These are phyloP conservation scores for Lavandula angustifolia DNA, from an alignment of 257 asterid genomes.

Conservation along the genomic window DNA sequence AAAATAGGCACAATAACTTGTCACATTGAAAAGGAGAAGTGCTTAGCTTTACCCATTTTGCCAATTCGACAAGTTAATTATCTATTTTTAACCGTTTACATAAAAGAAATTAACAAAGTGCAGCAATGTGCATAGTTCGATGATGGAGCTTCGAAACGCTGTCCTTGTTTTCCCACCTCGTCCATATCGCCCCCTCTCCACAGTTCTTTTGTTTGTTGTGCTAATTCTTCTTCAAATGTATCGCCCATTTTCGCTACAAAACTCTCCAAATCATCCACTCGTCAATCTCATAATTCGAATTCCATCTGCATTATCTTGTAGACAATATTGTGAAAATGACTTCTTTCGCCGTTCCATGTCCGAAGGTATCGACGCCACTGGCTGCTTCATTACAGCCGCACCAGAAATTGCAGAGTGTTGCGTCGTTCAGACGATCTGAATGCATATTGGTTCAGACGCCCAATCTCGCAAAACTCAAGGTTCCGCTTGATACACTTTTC, in stretches of 20 bases:
- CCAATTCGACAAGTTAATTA: background rate
- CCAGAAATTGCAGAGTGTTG: conserved; percentile 25
- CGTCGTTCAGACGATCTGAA: conserved; percentile 42
- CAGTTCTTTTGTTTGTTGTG: conserved; percentile 6
- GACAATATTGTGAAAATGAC: conserved; percentile 37
- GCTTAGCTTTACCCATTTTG: too few relatives aligned
- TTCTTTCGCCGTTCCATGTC: conserved; percentile 49
- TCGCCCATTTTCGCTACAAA: conserved; percentile 38
- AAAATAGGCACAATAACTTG: too few relatives aligned
- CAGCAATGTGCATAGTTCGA: background rate
- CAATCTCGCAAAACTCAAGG: conserved; percentile 34
- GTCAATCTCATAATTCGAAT: background rate
- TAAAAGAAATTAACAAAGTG: too few relatives aligned
- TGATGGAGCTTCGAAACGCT: conserved; percentile 1
- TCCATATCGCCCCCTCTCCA: conserved; percentile 25
- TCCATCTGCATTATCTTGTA: background rate
- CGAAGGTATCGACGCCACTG: conserved; percentile 42
- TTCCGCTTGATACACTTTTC: conserved; percentile 15
- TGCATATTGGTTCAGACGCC: conserved; percentile 43
- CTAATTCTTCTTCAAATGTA: conserved; percentile 29
- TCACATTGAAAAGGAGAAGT: too few relatives aligned
- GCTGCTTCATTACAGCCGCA: conserved; percentile 39
- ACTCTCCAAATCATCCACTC: conserved; percentile 14
- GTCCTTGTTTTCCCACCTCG: conserved; percentile 37
- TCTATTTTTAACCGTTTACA: too few relatives aligned